Evolutionary conservation across 139 green algal genomes (phyloP).

Genomic region (Desmodesmus armatus): DNA sequence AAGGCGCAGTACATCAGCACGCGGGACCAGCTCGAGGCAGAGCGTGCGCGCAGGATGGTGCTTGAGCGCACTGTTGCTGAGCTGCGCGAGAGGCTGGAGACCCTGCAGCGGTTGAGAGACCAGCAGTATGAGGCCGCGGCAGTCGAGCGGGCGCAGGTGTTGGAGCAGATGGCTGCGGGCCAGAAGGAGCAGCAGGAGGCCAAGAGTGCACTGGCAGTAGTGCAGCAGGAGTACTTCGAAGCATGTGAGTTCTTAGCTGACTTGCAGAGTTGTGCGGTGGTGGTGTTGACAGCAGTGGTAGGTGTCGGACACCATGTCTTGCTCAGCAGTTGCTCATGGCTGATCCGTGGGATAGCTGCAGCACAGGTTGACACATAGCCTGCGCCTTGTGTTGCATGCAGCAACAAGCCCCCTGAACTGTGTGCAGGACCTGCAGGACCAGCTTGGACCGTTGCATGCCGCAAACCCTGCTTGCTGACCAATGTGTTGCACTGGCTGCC

Average conservation of each 20-base stretch:
- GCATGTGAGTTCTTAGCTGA: constrained; percentile 46
- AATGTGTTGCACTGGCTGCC: background rate
- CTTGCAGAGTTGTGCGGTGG: too few relatives aligned
- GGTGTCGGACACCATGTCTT: too few relatives aligned
- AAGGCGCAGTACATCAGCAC: constrained; percentile 6
- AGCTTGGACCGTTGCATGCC: background rate
- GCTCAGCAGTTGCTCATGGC: too few relatives aligned
- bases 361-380: background rate
- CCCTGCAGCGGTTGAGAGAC: constrained; percentile 12
- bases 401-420: too few relatives aligned
- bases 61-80: background rate
- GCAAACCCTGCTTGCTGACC: background rate
- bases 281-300: too few relatives aligned
- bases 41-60: background rate
- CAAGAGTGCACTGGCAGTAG: background rate
- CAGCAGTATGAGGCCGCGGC: constrained; percentile 1
- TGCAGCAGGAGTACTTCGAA: constrained; percentile 41
- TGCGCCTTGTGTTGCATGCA: background rate
- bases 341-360: too few relatives aligned
- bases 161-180: constrained; percentile 3
- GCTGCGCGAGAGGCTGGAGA: constrained; percentile 11
- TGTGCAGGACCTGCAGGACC: too few relatives aligned
- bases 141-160: background rate
- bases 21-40: constrained; percentile 14
- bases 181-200: constrained; percentile 9